Evolutionary conservation across 306 rosid species (phyloP), one percentile per base, ranked within the genome.

Genomic region (Coriaria nepalensis): DNA sequence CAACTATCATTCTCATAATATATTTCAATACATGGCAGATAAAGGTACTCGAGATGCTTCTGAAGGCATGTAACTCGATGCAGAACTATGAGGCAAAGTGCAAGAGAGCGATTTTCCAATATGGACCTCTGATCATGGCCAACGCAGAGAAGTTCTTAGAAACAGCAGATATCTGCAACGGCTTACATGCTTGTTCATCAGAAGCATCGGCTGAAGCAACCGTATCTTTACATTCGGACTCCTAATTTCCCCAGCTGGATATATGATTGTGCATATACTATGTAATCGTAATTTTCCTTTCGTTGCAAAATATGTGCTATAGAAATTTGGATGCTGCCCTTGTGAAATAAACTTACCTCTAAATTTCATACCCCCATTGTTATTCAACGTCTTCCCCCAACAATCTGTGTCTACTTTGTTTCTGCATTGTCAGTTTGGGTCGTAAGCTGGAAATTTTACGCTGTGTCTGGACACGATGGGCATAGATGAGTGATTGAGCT

Each of bases 111-210:
- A 87, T 85, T 20, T 78, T 85, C 41, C 65, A 81, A 65, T 90
- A 77, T 50, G 94, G 93, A 52, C 87, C 94, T 6, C 40, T 77
- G 33, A 10, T 79, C 42, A 61, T 82, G 37, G 50, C 63, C 39
- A 79, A 82, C 65, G 81, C 93, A 20, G 83, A 81, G 79, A 79
- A 82, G 70, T 66, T 77, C 65, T 74, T 90, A 5, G 94, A 82
- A 60, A 61, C 55, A 7, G 63, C 68, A 33, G 87, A 90, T 56
- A 49, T 90, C 61, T 85, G 98, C 85, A 67, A 55, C 8, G 60
- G 62, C 9, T 56, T 85, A 41, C 93, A 79, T 55, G 92, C 95
- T 43, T 90, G 92, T 67, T 66, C 69, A 43, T 59, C 58, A 35
- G 47, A 14, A 43, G 10, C 35, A 12, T 33, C n/a, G 2, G 9